Conservation (phyloP, 1,139 yeast species). For the Suhomyces terraborum region DNA sequence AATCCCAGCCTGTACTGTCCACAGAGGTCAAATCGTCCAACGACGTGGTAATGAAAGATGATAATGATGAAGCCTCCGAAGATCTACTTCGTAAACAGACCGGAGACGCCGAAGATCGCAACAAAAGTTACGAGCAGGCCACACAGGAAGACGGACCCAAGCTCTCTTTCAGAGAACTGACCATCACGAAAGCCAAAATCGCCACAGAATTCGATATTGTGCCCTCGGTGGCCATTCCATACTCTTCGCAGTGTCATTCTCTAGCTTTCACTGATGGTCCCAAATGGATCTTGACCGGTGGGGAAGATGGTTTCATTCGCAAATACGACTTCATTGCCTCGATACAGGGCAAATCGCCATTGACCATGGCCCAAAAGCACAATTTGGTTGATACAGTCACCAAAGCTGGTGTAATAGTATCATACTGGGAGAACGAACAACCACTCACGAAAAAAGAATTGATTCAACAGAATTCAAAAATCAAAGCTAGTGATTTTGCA, state of each 20-base stretch:
- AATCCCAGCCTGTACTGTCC: constrained; percentile 10
- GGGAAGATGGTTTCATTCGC: constrained; percentile 92
- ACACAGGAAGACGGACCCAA: constrained; percentile 12
- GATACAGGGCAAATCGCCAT: constrained; percentile 83
- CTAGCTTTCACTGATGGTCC: constrained; percentile 80
- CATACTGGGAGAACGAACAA: constrained; percentile 97
- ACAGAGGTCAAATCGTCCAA: constrained; percentile 11
- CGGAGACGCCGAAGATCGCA: constrained; percentile 18
- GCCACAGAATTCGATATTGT: constrained; percentile 58
- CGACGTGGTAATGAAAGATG: constrained; percentile 14
- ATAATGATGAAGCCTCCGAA: constrained; percentile 16
- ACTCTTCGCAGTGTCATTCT: constrained; percentile 70
- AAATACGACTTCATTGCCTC: constrained; percentile 86
- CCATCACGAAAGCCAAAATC: constrained; percentile 43
- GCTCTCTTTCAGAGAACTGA: constrained; percentile 35
- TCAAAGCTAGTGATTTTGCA: constrained; percentile 45
- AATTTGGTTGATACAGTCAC: constrained; percentile 83
- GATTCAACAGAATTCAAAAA: constrained; percentile 43
- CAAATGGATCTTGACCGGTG: constrained; percentile 90
- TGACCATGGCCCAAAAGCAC: constrained; percentile 91
- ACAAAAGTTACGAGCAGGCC: constrained; percentile 12
- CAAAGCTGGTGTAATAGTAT: constrained; percentile 76
- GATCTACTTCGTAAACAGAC: constrained; percentile 10
- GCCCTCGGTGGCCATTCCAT: constrained; percentile 76
- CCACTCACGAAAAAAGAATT: constrained; percentile 55